Percentiles rank a stretch among this genome's conserved stretches.
phyloP scores from a whole-genome alignment of 257 asterid genomes.

The Striga asiatica region DNA sequence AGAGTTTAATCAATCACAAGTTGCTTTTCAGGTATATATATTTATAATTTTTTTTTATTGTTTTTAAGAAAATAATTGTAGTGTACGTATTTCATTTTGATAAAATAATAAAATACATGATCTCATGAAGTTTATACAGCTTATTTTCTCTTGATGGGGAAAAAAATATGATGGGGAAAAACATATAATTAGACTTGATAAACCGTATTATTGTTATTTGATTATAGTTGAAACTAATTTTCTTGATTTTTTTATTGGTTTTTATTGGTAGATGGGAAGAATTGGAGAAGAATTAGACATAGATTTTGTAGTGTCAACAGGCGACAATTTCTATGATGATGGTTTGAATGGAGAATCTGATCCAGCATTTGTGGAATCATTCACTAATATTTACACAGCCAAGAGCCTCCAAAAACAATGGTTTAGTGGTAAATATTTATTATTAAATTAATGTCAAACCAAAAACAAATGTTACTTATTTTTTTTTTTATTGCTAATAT shows the following conservation, averaged over 20 bases:
- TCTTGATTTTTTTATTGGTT: background rate
- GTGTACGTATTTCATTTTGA: background rate
- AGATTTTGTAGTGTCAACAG: conserved; percentile 85
- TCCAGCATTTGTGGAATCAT: conserved; percentile 56
- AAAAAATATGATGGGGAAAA: too few species aligned
- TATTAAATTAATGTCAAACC: background rate
- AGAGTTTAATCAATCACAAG: conserved; percentile 66
- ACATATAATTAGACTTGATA: too few species aligned
- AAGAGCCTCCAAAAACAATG: conserved; percentile 81
- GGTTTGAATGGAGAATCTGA: conserved; percentile 67
- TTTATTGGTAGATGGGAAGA: conserved; percentile 66
- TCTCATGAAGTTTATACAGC: too few species aligned
- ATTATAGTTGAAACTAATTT: too few species aligned
- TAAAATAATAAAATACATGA: background rate
- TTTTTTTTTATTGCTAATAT: background rate
- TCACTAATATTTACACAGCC: conserved; percentile 60
- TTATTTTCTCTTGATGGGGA: too few species aligned
- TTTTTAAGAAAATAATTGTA: too few species aligned
- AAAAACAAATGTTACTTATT: background rate
- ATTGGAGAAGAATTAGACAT: conserved; percentile 58
- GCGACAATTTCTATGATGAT: conserved; percentile 85
- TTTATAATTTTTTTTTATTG: background rate
- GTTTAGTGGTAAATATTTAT: conserved; percentile 43
- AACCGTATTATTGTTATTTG: too few species aligned
- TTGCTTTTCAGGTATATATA: conserved; percentile 60